Evolutionary conservation across 179 eudicot genomes (phyloP), one percentile per base, ranked within the genome.

Genomic region (Patellifolia procumbens): DNA sequence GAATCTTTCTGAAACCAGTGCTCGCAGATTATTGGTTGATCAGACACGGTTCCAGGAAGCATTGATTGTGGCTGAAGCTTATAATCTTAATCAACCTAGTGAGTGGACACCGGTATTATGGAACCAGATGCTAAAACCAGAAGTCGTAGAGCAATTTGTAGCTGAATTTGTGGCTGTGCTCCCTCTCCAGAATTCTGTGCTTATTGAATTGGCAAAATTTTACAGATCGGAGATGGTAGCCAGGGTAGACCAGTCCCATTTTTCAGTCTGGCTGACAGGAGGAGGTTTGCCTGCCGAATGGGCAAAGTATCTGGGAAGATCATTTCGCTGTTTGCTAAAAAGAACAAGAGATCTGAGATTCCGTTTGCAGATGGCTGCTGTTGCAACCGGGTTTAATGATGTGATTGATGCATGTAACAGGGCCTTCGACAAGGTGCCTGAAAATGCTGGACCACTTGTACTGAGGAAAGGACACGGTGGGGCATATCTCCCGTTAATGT

Each of bases 391-490:
- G 31, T 96, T 96, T 78, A 68, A 52, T 39, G 99, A 96, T 70
- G 85, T 96, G 32, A 75, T 92, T 29, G 81, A 85, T 45, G 83
- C 87, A 9, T 89, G 96, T 73, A 81, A 78, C 49, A 91, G 83
- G 84, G 89, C 83, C 59, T 82, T 96, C 74, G 99, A 96, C 82
- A 91, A 83, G 81, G 99, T 96, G 61, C 99, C 98, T 17, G 98
- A 96, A 49, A 90, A 84, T 80, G 97, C 91, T 0, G 99, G 94
- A 35, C 99, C 98, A 7, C 90, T 96, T 68, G 95, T 96, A 68
- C 77, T 96, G 73, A 90, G 97, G 86, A 93, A 88, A 89, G 99
- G 98, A 35, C 99, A 96, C 68, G 99, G 99, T 42, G 99, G 99
- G 78, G 94, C 91, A 16, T 96, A 93, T 80, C 98, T 96, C 34